A percentile compares a stretch with the other conserved stretches of the same genome.
phyloP scores from a whole-genome alignment of 2,329 filamentous ascomycete genomes.

The Fusarium caatingaense region DNA sequence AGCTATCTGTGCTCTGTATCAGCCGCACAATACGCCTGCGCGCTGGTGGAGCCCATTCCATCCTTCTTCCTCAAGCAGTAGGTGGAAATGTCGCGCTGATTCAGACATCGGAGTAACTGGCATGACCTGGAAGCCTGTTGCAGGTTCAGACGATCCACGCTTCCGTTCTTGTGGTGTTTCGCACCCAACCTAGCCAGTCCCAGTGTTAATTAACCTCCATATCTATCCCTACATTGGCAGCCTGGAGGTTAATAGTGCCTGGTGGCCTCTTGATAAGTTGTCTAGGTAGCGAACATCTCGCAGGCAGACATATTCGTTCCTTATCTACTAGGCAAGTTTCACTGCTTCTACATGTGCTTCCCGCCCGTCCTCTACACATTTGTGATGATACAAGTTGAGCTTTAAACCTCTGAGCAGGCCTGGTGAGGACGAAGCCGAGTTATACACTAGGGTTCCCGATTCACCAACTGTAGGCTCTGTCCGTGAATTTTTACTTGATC shows the following conservation, averaged over 20 bases:
- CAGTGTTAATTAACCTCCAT: constrained; percentile 3
- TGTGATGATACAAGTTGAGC: constrained; percentile 58
- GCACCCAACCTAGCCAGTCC: neutral
- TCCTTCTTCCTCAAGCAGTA: constrained; percentile 13
- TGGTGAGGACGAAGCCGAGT: constrained; percentile 63
- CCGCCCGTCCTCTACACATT: constrained; percentile 1
- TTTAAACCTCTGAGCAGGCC: constrained; percentile 50
- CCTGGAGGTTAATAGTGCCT: neutral
- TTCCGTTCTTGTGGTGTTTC: constrained; percentile 4
- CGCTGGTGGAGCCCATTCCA: constrained; percentile 36
- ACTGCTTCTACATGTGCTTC: neutral
- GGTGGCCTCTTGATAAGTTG: neutral
- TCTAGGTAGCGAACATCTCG: neutral
- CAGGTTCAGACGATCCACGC: constrained; percentile 21
- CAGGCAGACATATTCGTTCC: neutral
- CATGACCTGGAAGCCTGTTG: constrained; percentile 34
- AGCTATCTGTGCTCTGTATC: constrained; percentile 20
- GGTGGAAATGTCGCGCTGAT: constrained; percentile 21
- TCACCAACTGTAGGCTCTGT: constrained; percentile 42
- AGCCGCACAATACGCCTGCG: constrained; percentile 24
- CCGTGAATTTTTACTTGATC: constrained; percentile 68
- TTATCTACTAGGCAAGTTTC: constrained; percentile 23
- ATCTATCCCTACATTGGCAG: neutral
- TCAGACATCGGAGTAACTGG: constrained; percentile 16
- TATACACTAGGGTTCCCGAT: constrained; percentile 59